Percentiles rank a stretch among this genome's conserved stretches.
Evolutionary conservation across 148 eudicot species (phyloP).

Genomic region (Dianthus caryophyllus): DNA sequence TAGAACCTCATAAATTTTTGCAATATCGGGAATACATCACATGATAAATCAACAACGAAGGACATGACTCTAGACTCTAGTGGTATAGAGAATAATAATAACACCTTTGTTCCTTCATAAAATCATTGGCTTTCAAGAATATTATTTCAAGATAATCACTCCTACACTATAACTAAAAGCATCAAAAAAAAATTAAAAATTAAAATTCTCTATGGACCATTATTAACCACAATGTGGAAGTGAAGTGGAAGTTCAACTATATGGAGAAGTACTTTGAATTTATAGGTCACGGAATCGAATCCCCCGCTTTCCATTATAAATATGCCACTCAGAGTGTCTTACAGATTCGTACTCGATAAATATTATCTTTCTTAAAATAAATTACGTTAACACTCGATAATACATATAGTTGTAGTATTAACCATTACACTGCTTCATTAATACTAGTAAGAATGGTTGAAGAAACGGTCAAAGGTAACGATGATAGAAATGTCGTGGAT

Average conservation of each 20-base stretch:
- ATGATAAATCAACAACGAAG: not conserved
- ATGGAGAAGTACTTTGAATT: too few species aligned
- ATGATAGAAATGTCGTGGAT: constrained; percentile 9
- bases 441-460: not conserved
- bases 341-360: not conserved
- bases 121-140: not conserved
- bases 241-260: too few species aligned
- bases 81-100: not conserved
- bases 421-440: not conserved
- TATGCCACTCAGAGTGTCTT: not conserved
- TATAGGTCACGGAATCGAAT: not conserved
- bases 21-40: not conserved
- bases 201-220: constrained; percentile 6
- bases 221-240: constrained; percentile 4
- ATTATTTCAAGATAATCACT: not conserved
- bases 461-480: not conserved
- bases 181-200: too few species aligned
- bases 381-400: too few species aligned
- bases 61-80: not conserved
- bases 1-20: too few species aligned
- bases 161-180: not conserved
- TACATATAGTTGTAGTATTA: too few species aligned
- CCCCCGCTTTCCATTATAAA: constrained; percentile 13
- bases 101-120: not conserved
- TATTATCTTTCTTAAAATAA: not conserved